Base-by-base conservation (phyloP, 2,329 filamentous ascomycete species). In the Trematosphaeria pertusa region DNA sequence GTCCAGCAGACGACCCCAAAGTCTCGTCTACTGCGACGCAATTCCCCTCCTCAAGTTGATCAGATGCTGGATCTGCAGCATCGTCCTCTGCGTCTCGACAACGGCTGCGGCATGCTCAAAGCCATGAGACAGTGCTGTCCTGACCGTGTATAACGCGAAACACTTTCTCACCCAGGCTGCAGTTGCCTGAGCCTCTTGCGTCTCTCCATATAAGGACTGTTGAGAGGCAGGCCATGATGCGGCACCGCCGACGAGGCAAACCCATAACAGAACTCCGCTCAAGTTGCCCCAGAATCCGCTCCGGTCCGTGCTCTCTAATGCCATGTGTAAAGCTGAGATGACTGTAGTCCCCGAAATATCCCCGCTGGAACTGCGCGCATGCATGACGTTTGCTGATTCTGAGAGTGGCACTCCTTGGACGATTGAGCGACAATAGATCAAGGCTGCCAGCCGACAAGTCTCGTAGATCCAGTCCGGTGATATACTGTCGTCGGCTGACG, bases 361-460 rank as follows among this genome's bases (percentile, higher is more conserved):
- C 5, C 43, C 24, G 4, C 43, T 44, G 26, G 54, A 46, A 37
- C 41, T 48, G 20, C 37, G 45, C 17, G 54, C 52, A 31, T 61
- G 46, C 26, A 56, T 46, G 8, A 52, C 46, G 31, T 50, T 53
- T 22, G 56, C 62, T 22, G 67, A 58, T 3, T 63, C 51, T 18
- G 53, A 45, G 20, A 69, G 44, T 11, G 62, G 49, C n/a, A 59
- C 46, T 4, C 52, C 52, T 20, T 68, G 55, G 11, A 68, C 50
- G n/a, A 70, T 58, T 1, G 61, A 62, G 20, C 62, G 56, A 32
- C 61, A 63, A 45, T 70, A 69, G 19, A 71, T 64, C 4, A 67
- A 37, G 1, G 64, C 59, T 20, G 68, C 62, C 5, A 71, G 48
- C 14, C 66, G 67, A 33, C 61, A 59, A 22, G 54, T 58, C 38